Evolutionary conservation across 345 rosid species (phyloP).

Genomic region (Boechera divaricarpa): DNA sequence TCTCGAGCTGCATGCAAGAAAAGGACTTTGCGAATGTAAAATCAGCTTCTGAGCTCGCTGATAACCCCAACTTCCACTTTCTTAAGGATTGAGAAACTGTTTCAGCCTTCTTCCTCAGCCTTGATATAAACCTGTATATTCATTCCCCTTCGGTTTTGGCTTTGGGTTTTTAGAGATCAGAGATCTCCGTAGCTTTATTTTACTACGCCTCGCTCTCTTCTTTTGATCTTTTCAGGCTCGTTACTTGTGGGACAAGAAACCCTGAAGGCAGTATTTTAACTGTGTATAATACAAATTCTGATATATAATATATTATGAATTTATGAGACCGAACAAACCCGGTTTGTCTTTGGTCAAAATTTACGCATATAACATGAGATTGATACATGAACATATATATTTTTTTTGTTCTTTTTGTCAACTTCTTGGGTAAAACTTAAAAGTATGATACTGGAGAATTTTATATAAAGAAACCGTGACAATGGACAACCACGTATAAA

Average conservation of each 20-base stretch:
- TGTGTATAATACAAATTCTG: slow-evolving; percentile 8
- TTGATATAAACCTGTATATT: slow-evolving; percentile 22
- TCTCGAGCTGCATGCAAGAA: slow-evolving; percentile 56
- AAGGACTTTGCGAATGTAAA: slow-evolving; percentile 67
- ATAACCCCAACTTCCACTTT: slow-evolving; percentile 78
- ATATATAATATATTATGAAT: background rate
- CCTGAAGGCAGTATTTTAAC: slow-evolving; percentile 1
- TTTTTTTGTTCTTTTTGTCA: slow-evolving; percentile 10
- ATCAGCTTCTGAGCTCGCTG: slow-evolving; percentile 69
- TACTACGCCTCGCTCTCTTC: background rate
- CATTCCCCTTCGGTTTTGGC: background rate
- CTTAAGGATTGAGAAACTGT: slow-evolving; percentile 58
- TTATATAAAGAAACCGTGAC: slow-evolving; percentile 24
- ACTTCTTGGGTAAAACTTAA: slow-evolving; percentile 15
- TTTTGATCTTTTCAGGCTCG: background rate
- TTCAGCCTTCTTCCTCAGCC: background rate
- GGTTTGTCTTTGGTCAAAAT: slow-evolving; percentile 10
- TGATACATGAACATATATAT: slow-evolving; percentile 4
- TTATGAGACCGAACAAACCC: slow-evolving; percentile 13
- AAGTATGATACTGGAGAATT: background rate
- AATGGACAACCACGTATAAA: slow-evolving; percentile 39
- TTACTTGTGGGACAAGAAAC: slow-evolving; percentile 17
- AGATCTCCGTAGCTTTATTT: slow-evolving; percentile 22
- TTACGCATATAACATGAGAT: slow-evolving; percentile 22
- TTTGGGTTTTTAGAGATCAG: background rate